Base-by-base conservation (phyloP, 805 yeast species). In the Pichia paraexigua region DNA sequence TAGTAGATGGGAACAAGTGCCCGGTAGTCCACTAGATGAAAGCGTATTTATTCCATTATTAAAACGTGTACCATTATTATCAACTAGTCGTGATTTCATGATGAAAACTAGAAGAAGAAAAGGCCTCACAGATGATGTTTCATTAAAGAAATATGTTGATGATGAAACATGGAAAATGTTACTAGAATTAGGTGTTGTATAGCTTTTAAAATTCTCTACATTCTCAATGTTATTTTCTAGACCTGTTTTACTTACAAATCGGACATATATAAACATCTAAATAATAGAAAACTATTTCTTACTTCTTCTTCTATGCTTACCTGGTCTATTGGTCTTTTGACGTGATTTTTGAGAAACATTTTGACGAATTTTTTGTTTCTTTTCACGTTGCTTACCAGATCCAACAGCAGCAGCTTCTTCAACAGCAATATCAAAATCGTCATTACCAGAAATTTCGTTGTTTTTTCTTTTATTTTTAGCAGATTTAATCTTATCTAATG, bases 21-120 rank as follows among this genome's bases (percentile, higher is more conserved):
- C 96, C 2, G 99, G 99, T 0, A 89, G 92, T 68, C 98, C 97
- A 10, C 62, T 92, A 59, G 96, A 92, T 63, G 68, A 70, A 22
- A 76, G 79, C 32, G 77, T 79, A 18, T 70, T 68, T 46, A 75
- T 89, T 41, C 89, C 90, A 6, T 75, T 82, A 42, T 72, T 92
- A 63, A 81, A 80, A 58, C 87, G 96, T 0, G 96, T 94, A 1
- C 83, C 85, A 7, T 67, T 73, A 0, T 71, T 71, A 11, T 81
- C 86, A 2, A 69, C 91, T 52, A 92, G 97, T 1, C 73, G 99
- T 52, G 99, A 94, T 66, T 88, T 90, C 60, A 83, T 89, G 30
- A 69, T 88, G 69, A 94, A 95, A 65, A 89, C 97, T 0, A 76
- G 99, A 64, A 80, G 82, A 59, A 77, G 97, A 59, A 92, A 90